Base-by-base conservation (phyloP, 345 rosid species). In the Citrus trifoliata region DNA sequence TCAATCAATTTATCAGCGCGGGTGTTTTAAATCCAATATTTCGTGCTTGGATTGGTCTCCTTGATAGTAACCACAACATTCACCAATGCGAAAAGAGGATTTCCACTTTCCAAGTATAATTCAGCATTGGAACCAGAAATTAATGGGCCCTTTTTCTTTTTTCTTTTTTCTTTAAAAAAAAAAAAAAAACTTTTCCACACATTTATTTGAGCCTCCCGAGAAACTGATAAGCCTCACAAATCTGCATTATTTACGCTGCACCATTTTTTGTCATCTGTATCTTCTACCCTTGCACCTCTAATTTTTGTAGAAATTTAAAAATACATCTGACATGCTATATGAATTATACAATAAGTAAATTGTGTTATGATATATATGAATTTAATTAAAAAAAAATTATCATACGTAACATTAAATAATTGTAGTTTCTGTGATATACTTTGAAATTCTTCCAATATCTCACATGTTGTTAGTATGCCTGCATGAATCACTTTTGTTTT, bases 111-210 rank as follows among this genome's bases (percentile, higher is more conserved):
- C 65, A 61, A 37, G 25, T 37, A 38, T 37, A 21, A 38, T 60
- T 33, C 67, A 25, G 67, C 46, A 59, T 73, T 40, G 58, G 68
- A 74, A 74, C 18, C 77, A 61, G 59, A 62, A 12, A 27, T 12
- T 4, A 74, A 74, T 61, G 69, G 68, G 59, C 27, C 68, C 28
- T 35, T 35, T 33, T 33, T 32, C 3, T 30, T 3, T 30, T 0
- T 30, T 32, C 0, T 3, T 32, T 30, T 33, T 33, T 33, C 0
- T 5, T 33, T 33, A 0, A 33, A 33, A 33, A 33, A 33, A 33
- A 33, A 33, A 33, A 33, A 35, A 35, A 35, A 1, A 1, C 7
- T 35, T 35, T 35, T 38, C 8, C 33, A 53, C 62, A 21, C 5
- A 28, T 1, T 53, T 22, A 30, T 28, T 32, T 72, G 40, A 72